A percentile compares a stretch with the other conserved stretches of the same genome.
Evolutionary conservation across 2,329 filamentous ascomycete species (phyloP).

Genomic region (Aplosporella prunicola): DNA sequence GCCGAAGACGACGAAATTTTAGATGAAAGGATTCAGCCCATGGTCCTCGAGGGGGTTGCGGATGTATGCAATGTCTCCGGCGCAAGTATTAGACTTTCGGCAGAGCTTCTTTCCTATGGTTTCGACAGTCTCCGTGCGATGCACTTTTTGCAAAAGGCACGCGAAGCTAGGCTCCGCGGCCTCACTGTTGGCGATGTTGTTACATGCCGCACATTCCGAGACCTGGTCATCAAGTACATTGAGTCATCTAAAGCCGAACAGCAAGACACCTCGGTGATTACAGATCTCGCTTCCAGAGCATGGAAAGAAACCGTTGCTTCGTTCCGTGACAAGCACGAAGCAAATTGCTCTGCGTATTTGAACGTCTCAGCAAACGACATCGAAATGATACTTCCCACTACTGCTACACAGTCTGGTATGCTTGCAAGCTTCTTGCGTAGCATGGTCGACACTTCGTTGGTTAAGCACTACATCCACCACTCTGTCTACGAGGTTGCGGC

Average conservation of each 20-base stretch:
- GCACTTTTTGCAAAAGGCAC: slow-evolving; percentile 13
- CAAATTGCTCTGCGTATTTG: not conserved
- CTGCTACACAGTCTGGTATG: slow-evolving; percentile 9
- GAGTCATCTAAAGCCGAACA: not conserved
- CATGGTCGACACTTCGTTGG: not conserved
- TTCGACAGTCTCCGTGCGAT: slow-evolving; percentile 19
- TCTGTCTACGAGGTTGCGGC: slow-evolving; percentile 6
- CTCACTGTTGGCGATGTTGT: slow-evolving; percentile 23
- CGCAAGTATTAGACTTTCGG: slow-evolving; percentile 12
- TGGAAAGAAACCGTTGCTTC: not conserved
- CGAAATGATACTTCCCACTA: slow-evolving; percentile 8
- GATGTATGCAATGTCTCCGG: slow-evolving; percentile 12
- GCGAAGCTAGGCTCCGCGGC: slow-evolving; percentile 13
- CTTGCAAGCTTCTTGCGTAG: slow-evolving; percentile 10
- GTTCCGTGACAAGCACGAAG: slow-evolving; percentile 3
- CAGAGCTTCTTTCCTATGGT: slow-evolving; percentile 17
- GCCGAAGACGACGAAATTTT: not conserved
- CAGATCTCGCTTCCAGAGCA: not conserved
- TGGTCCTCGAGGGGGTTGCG: slow-evolving; percentile 13
- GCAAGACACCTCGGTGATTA: not conserved
- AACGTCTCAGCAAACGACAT: slow-evolving; percentile 1
- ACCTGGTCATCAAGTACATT: slow-evolving; percentile 5
- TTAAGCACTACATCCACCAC: slow-evolving; percentile 9
- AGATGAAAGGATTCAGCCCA: slow-evolving; percentile 1
- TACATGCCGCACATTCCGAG: slow-evolving; percentile 5